phyloP scores from a whole-genome alignment of 2,329 filamentous ascomycete species.

The Talaromyces verruculosus region DNA sequence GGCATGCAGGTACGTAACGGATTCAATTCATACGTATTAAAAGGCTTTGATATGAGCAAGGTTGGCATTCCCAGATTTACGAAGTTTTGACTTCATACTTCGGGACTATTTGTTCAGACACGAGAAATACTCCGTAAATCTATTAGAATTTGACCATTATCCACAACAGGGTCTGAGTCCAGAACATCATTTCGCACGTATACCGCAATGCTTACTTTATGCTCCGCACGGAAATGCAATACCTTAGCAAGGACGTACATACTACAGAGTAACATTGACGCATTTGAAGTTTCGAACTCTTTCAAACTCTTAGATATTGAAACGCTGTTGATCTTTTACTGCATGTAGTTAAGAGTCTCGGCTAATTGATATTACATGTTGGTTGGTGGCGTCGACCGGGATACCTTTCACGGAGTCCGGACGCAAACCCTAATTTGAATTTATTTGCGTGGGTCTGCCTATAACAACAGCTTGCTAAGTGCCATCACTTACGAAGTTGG shows the following conservation, averaged over 20 bases:
- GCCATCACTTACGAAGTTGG: not conserved
- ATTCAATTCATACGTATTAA: not conserved
- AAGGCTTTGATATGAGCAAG: not conserved
- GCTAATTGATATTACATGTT: not conserved
- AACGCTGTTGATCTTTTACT: not conserved
- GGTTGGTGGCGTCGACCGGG: not conserved
- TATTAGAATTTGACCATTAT: not conserved
- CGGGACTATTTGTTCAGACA: not conserved
- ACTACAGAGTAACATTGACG: not conserved
- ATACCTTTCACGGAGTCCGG: not conserved
- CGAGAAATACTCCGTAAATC: not conserved
- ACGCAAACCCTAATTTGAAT: not conserved
- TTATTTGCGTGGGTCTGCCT: not conserved
- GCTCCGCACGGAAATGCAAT: not conserved
- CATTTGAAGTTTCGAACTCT: not conserved
- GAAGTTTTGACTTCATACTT: not conserved
- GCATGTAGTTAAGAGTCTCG: not conserved
- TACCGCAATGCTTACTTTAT: not conserved
- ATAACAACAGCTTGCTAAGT: not conserved
- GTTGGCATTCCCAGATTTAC: not conserved
- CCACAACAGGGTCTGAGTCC: not conserved
- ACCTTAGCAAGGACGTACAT: too few species aligned
- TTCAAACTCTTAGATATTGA: not conserved
- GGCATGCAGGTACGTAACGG: not conserved
- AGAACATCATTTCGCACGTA: not conserved